These are phyloP conservation scores for Auxenochlorella pyrenoidosa DNA, from an alignment of 139 green algal species.

Conservation along the genomic window DNA sequence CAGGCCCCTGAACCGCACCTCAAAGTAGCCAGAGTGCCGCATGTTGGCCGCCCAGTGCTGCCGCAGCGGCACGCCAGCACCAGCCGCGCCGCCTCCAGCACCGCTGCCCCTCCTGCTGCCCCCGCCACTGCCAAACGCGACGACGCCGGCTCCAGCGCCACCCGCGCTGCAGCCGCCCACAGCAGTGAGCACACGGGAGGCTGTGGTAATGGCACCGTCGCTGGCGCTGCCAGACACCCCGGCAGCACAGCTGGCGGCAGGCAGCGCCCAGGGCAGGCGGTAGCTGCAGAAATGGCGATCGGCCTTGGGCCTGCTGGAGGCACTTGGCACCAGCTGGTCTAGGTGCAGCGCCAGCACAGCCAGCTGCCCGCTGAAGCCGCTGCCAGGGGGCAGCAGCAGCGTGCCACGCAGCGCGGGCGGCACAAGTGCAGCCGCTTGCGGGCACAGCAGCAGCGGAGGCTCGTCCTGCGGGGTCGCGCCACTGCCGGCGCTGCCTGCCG, in stretches of 20 bases:
- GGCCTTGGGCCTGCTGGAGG: constrained; percentile 2
- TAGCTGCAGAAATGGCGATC: constrained; percentile 23
- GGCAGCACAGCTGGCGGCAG: no score
- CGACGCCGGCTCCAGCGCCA: neutral
- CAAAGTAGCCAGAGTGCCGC: constrained; percentile 13
- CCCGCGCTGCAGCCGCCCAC: neutral
- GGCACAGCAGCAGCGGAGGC: constrained; percentile 25
- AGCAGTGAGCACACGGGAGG: neutral
- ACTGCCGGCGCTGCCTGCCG: neutral
- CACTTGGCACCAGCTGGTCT: neutral
- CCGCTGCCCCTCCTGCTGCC: neutral
- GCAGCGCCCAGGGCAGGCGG: neutral
- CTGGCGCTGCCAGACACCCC: no score
- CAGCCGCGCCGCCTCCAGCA: neutral
- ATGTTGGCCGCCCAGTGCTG: constrained; percentile 12
- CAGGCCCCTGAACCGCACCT: no score
- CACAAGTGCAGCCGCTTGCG: neutral
- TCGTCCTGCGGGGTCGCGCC: neutral
- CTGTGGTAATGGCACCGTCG: neutral
- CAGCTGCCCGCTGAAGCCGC: neutral
- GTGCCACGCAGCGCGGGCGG: neutral
- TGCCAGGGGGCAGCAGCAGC: constrained; percentile 21
- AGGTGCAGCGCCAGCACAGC: constrained; percentile 15
- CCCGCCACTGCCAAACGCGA: neutral
- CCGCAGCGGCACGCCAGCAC: neutral